phyloP scores from a whole-genome alignment of 2,329 filamentous ascomycete genomes.

The Claviceps africana region DNA sequence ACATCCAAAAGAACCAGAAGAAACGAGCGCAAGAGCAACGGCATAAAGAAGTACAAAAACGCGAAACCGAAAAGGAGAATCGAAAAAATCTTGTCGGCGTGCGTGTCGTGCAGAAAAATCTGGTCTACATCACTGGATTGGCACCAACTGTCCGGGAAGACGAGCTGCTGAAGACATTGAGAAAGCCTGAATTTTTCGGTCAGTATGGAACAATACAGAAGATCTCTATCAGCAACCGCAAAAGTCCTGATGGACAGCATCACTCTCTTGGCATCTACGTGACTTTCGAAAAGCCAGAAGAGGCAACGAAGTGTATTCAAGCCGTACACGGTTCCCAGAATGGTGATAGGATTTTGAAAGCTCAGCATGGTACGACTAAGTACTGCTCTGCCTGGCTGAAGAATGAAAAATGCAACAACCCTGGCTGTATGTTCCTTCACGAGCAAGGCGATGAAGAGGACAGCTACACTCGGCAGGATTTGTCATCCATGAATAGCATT shows the following conservation, averaged over 20 bases:
- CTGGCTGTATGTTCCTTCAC: slow-evolving; percentile 95
- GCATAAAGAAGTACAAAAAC: slow-evolving; percentile 91
- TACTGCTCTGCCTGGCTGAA: slow-evolving; percentile 96
- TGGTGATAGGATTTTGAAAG: slow-evolving; percentile 72
- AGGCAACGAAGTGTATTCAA: slow-evolving; percentile 78
- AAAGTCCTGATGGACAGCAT: slow-evolving; percentile 59
- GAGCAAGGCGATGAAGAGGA: slow-evolving; percentile 97
- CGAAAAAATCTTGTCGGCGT: slow-evolving; percentile 93
- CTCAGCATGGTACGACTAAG: slow-evolving; percentile 78
- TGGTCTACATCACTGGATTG: slow-evolving; percentile 93
- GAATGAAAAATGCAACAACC: slow-evolving; percentile 86
- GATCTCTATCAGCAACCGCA: slow-evolving; percentile 94
- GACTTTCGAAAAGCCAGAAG: slow-evolving; percentile 86
- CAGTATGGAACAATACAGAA: slow-evolving; percentile 98
- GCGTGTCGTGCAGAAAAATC: slow-evolving; percentile 92
- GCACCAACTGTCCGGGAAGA: slow-evolving; percentile 88
- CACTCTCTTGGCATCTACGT: slow-evolving; percentile 95
- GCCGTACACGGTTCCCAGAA: slow-evolving; percentile 89
- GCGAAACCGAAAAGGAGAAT: slow-evolving; percentile 88
- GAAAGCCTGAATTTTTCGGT: slow-evolving; percentile 87
- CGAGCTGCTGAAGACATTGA: slow-evolving; percentile 75
- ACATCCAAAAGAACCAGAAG: slow-evolving; percentile 82
- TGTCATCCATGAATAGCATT: slow-evolving; percentile 87
- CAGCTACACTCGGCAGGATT: slow-evolving; percentile 84
- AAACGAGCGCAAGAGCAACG: slow-evolving; percentile 69